Evolutionary conservation across 257 asterid genomes (phyloP), one percentile per base, ranked within the genome.

Genomic region (Euphrasia confusa): DNA sequence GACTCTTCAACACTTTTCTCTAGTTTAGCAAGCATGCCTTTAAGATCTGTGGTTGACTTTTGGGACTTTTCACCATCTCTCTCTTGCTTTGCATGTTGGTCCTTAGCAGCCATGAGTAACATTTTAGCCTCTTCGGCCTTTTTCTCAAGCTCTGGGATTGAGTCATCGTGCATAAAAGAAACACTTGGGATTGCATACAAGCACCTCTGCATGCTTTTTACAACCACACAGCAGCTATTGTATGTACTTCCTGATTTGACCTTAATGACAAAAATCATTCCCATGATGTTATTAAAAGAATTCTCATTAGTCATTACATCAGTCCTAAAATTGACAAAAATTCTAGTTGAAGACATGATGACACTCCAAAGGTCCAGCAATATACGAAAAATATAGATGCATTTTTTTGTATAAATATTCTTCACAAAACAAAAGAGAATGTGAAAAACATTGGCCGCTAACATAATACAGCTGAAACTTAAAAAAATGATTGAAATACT

Each of bases 141-240:
- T 67, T 68, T 81, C 77, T 85, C 89, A 59, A 87, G 84, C 78
- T 79, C 85, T 40, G 54, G 47, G 55, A 83, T 68, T 42, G 49
- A 64, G 39, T 82, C 86, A 67, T 65, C 63, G 53, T 62, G 75
- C 75, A 81, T 71, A 54, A 85, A 73, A 76, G 90, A 66, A 68
- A 73, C 82, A 63, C 66, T 77, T 54, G 99, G 99, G 73, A 93
- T 64, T 4, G 97, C 99, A 75, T 83, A 93, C 15, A 89, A 76
- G 24, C 96, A 93, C 81, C 99, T 83, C 72, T 85, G 91, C 92
- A 81, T 82, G 77, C 81, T 79, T 77, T 78, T 83, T 40, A 89
- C 94, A 71, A 85, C 85, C 72, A 81, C 86, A 67, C 99, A 93
- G 78, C 99, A 93, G 74, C 99, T 89, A 56, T 87, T 84, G 76